phyloP scores from a whole-genome alignment of 164 flowering plant genomes.

The Nymphaea colorata region DNA sequence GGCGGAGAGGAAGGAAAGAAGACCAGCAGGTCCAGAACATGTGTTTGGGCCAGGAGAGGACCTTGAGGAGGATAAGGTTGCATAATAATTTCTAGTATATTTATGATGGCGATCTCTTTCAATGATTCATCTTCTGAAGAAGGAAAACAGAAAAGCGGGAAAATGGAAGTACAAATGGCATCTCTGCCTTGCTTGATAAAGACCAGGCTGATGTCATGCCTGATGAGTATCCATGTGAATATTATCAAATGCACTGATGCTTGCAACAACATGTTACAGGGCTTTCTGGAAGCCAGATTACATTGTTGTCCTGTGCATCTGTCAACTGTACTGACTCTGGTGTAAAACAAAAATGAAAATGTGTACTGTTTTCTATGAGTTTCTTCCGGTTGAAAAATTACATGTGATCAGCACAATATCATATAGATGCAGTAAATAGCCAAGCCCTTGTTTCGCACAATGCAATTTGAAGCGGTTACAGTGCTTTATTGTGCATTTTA shows the following conservation, averaged over 20 bases:
- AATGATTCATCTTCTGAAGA: not conserved
- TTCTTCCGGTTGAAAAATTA: no score
- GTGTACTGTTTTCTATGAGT: no score
- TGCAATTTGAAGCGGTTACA: no score
- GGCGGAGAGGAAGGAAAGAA: constrained; percentile 37
- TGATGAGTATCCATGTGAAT: not conserved
- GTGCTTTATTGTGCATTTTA: no score
- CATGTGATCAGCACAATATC: no score
- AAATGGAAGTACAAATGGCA: not conserved
- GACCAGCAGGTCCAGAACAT: constrained; percentile 12
- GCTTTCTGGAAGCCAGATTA: no score
- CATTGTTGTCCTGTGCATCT: not conserved
- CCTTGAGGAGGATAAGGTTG: constrained; percentile 44
- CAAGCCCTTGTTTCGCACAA: no score
- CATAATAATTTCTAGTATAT: constrained; percentile 4
- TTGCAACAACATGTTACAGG: no score
- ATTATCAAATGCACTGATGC: not conserved
- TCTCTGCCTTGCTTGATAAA: no score
- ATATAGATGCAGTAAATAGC: no score
- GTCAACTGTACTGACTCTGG: not conserved
- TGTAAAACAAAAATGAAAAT: not conserved
- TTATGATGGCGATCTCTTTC: no score
- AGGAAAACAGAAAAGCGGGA: not conserved
- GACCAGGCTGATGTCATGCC: not conserved
- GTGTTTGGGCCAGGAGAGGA: constrained; percentile 31